Base-by-base conservation (phyloP, 169 alveolate genomes). In the Eimeria zaria region DNA sequence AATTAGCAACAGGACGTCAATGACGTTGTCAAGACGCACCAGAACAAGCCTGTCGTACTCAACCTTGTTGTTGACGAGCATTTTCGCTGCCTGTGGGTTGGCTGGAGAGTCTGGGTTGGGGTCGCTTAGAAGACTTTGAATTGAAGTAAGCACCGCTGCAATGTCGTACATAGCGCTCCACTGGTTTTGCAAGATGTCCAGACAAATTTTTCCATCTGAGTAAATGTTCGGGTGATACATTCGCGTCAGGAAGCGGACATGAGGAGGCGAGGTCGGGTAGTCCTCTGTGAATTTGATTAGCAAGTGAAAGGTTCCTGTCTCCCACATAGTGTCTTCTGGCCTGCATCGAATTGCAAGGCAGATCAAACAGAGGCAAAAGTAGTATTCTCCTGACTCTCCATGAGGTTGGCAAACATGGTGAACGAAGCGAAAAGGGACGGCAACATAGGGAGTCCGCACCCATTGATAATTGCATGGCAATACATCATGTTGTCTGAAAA, bases 41-140 rank as follows among this genome's bases (percentile, higher is more conserved):
- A 91, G 89, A 36, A 96, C 97, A 24, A 81, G 88, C 51, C 96
- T 81, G 74, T 85, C 95, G 95, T 96, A 96, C 97, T 98, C 99
- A 30, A 98, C 98, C 46, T 98, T 97, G 97, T 99, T 98, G 91
- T 99, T 99, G 84, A 91, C 97, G 96, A 97, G 99, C 96, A 99
- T 97, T 94, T 98, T 98, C 12, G 99, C 99, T 20, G 99, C 99
- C 97, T 98, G 99, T 44, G 98, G 98, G 64, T 99, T 99, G n/a
- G 99, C 99, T 62, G 99, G 99, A 53, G 99, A 98, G 91, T 98
- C 97, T 51, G 99, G 99, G 95, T 99, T 99, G 24, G 99, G 99
- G 95, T 99, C 99, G 80, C 98, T 98, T 53, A 99, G 97, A 36
- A 99, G 98, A 69, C 99, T 99, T 97, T 99, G 97, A 76, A 99